Evolutionary conservation across 2,329 filamentous ascomycete species (phyloP).

Genomic region (Lachnum nothofagi): DNA sequence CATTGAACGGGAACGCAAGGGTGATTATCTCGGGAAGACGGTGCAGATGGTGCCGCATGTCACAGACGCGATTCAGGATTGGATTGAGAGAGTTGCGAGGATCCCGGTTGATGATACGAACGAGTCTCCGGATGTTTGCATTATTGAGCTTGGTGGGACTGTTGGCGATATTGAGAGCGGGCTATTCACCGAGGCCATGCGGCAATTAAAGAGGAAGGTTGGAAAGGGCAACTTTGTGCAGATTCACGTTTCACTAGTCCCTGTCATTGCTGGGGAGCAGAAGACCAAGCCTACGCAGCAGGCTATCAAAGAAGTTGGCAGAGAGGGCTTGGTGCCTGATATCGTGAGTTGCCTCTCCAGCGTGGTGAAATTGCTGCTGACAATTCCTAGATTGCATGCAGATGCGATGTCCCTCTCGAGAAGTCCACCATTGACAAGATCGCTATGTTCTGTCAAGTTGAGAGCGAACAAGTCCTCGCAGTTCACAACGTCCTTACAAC

Average conservation of each 20-base stretch:
- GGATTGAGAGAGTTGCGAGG: slow-evolving; percentile 80
- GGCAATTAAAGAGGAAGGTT: slow-evolving; percentile 66
- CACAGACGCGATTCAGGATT: slow-evolving; percentile 85
- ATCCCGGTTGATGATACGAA: slow-evolving; percentile 82
- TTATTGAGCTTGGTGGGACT: slow-evolving; percentile 67
- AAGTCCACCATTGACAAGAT: slow-evolving; percentile 77
- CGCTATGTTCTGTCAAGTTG: slow-evolving; percentile 82
- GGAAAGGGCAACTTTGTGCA: slow-evolving; percentile 78
- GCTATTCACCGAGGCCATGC: slow-evolving; percentile 83
- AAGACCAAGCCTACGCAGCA: slow-evolving; percentile 98
- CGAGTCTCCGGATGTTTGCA: slow-evolving; percentile 83
- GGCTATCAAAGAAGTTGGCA: slow-evolving; percentile 78
- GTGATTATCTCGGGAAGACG: slow-evolving; percentile 74
- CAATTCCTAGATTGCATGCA: slow-evolving; percentile 71
- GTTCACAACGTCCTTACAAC: slow-evolving; percentile 85
- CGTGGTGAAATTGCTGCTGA: not conserved
- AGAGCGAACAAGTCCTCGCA: slow-evolving; percentile 77
- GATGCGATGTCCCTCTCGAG: slow-evolving; percentile 74
- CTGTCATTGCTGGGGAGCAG: slow-evolving; percentile 63
- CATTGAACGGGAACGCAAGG: slow-evolving; percentile 62
- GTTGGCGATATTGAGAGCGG: slow-evolving; percentile 80
- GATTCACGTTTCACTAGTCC: slow-evolving; percentile 86
- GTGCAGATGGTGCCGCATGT: slow-evolving; percentile 91
- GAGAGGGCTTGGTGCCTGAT: slow-evolving; percentile 44
- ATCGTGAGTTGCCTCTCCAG: slow-evolving; percentile 15